These are phyloP conservation scores for Capronia coronata DNA, from an alignment of 2,329 filamentous ascomycete species.

Conservation along the genomic window DNA sequence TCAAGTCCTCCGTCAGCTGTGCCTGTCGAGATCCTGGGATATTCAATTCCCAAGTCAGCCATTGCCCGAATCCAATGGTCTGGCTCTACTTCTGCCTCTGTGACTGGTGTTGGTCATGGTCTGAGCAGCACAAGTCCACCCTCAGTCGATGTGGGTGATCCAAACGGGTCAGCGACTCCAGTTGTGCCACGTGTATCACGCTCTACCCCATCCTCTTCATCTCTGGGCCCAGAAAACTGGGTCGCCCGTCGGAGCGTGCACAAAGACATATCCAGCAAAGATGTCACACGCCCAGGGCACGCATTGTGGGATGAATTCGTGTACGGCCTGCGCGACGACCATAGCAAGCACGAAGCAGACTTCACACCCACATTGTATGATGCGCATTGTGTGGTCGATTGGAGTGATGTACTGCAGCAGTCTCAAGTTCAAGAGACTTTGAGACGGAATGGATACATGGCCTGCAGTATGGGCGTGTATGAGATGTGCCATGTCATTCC, in stretches of 20 bases:
- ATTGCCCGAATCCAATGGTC: constrained; percentile 18
- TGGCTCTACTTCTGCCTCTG: background rate
- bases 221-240: constrained; percentile 34
- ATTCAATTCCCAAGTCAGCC: constrained; percentile 15
- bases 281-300: constrained; percentile 30
- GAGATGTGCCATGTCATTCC: constrained; percentile 33
- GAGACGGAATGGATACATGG: constrained; percentile 5
- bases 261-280: constrained; percentile 22
- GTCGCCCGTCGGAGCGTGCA: constrained; percentile 38
- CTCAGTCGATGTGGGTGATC: too few relatives aligned
- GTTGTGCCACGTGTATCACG: constrained; percentile 10
- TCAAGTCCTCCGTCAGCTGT: constrained; percentile 20
- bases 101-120: background rate
- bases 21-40: constrained; percentile 24
- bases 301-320: constrained; percentile 38
- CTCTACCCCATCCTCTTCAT: constrained; percentile 9
- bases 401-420: constrained; percentile 25
- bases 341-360: constrained; percentile 38
- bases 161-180: too few relatives aligned
- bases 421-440: constrained; percentile 9
- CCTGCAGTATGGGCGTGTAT: constrained; percentile 24
- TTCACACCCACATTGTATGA: constrained; percentile 37
- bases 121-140: too few relatives aligned
- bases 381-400: constrained; percentile 28
- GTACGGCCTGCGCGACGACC: constrained; percentile 34